Evolutionary conservation across 2,329 filamentous ascomycete species (phyloP).

Genomic region (Penicillium freii): DNA sequence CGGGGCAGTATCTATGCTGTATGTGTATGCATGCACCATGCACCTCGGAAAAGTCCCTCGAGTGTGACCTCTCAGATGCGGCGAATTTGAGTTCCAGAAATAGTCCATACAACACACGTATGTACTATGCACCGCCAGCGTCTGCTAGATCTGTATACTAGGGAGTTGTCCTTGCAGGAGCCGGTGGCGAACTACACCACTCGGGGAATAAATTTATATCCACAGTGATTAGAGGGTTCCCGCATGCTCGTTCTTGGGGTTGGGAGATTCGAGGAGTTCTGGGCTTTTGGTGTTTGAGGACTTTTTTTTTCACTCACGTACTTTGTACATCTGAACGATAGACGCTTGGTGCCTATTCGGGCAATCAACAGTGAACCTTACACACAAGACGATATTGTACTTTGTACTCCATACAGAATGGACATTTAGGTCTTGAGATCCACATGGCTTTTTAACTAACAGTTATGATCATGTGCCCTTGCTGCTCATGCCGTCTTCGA

Average conservation of each 20-base stretch:
- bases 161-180: constrained; percentile 23
- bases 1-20: constrained; percentile 8
- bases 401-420: too few relatives aligned
- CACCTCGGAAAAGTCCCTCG: constrained; percentile 9
- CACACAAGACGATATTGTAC: neutral
- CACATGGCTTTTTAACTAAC: constrained; percentile 1
- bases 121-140: constrained; percentile 8
- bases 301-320: neutral
- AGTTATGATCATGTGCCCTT: constrained; percentile 13
- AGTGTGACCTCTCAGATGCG: constrained; percentile 26
- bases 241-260: neutral
- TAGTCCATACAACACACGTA: constrained; percentile 1
- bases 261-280: neutral
- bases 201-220: constrained; percentile 19
- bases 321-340: constrained; percentile 10
- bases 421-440: neutral
- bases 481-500: constrained; percentile 10
- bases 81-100: constrained; percentile 25
- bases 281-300: neutral
- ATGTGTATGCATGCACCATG: constrained; percentile 4
- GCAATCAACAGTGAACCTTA: neutral
- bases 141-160: constrained; percentile 19
- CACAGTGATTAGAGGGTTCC: neutral
- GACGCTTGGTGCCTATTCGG: neutral
- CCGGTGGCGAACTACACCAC: constrained; percentile 11